Base-by-base conservation (phyloP, 1,139 yeast genomes). In the Yamadazyma atmosphaerica region DNA sequence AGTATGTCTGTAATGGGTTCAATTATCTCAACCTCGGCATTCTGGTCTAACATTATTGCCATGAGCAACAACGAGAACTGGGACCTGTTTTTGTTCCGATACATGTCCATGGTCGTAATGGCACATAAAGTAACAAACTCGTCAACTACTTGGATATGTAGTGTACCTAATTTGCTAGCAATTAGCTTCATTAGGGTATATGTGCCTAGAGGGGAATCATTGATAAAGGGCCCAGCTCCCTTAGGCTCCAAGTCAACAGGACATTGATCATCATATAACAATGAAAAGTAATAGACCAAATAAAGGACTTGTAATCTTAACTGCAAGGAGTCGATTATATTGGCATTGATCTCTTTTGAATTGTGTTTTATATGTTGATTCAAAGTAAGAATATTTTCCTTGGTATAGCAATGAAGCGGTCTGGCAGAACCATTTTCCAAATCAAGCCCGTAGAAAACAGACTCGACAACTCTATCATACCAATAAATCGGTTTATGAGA, bases 391-490 rank as follows among this genome's bases (percentile, higher is more conserved):
- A 33, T 23, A 17, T 38, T 43, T 34, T 68, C 74, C 25, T 64
- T 51, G 8, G 50, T 49, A 39, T 56, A 68, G 38, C 68, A 65
- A 1, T 69, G 56, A 9, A 37, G 36, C 0, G 70, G 66, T 4
- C 44, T 42, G 16, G 30, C 6, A n/a, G 31, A 29, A 25, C 28
- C 30, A 4, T 15, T 41, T 6, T 15, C n/a, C n/a, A 17, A 24
- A 2, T 51, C 53, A 14, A 65, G 43, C 2, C 72, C 72, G 34
- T 57, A 55, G 37, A 69, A 60, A 0, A 55, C 46, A 34, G 41
- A 54, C 29, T 63, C 69, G 3, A 58, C 56, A 8, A 60, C 48
- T n/a, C 68, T 44, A 38, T 68, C 74, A 41, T 55, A 61, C 66
- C 68, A 60, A 39, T 60, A 45, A 2, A 32, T 39, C 28, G 49